Evolutionary conservation across 2,329 filamentous ascomycete species (phyloP), one percentile per base, ranked within the genome.

Genomic region (Cladobotryum mycophilum): DNA sequence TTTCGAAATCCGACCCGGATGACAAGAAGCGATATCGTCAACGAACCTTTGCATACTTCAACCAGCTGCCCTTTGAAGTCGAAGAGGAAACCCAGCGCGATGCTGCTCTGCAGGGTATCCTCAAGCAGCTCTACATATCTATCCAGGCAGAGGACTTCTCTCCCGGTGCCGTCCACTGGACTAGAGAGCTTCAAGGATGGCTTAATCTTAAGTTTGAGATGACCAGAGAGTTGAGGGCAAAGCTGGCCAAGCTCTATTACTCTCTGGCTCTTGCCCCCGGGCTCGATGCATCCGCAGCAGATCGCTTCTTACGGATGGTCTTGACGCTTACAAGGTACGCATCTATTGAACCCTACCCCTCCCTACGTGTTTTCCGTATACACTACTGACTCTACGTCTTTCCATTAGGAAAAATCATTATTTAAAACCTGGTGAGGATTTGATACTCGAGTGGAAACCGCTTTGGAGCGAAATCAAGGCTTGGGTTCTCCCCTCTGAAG

Each of bases 161-260:
- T 20, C 89, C 92, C 0, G 93, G 93, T 34, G 93, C 92, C 25
- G 78, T 96, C 54, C 92, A 99, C 70, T 99, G 93, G 93, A 96
- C 93, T 14, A 84, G 92, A 59, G 93, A 99, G 79, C 84, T 99
- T 44, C 84, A 91, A 64, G 89, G 87, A 69, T 99, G 95, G 93
- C 78, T 99, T 58, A 88, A 86, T 48, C 82, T 99, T 69, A 99
- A 99, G 76, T 99, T 99, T 66, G 92, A 99, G 71, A 89, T 96
- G 66, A 89, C 89, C 44, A 83, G 88, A 61, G 85, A 86, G 65
- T 84, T 91, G 58, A 81, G 95, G 52, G 84, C 90, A 45, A 89
- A 82, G 68, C 80, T 99, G 30, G 88, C 93, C 30, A 88, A 86
- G 71, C 78, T 99, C 36, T 99, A 96, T 72, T 99, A 96, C 70